Conservation (phyloP, 1,284 basidiomycete genomes). For the Laetiporus sulphureus region DNA sequence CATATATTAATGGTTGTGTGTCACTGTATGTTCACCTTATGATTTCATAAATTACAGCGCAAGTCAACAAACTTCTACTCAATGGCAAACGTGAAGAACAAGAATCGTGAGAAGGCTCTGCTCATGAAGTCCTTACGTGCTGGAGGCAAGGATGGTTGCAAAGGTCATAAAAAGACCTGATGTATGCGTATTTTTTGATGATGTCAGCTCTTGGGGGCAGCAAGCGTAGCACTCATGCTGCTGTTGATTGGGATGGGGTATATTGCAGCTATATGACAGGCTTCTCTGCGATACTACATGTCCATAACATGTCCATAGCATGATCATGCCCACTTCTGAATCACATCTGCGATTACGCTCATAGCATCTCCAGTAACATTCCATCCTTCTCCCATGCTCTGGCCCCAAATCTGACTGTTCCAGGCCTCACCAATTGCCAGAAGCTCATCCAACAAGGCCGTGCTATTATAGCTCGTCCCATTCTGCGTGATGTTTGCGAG, state of each 20-base stretch:
- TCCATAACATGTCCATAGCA: no score
- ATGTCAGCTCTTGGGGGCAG: no score
- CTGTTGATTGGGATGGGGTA: no score
- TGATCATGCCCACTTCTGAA: constrained; percentile 16
- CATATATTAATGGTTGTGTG: no score
- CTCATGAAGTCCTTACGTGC: constrained; percentile 35
- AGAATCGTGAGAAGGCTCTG: constrained; percentile 59
- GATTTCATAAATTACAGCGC: constrained; percentile 42
- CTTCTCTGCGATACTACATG: no score
- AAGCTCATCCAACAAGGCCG: constrained; percentile 20
- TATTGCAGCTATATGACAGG: no score
- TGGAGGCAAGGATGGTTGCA: constrained; percentile 14
- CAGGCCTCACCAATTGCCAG: constrained; percentile 29
- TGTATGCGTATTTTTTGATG: no score
- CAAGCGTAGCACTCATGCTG: no score
- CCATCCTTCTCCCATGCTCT: constrained; percentile 17
- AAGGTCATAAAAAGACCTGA: constrained; percentile 11
- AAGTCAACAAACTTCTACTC: constrained; percentile 92
- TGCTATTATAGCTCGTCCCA: constrained; percentile 25
- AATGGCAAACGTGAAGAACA: constrained; percentile 84
- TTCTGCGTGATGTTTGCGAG: constrained; percentile 23
- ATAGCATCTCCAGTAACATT: constrained; percentile 21
- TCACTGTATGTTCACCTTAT: constrained; percentile 1
- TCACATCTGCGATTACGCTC: constrained; percentile 17
- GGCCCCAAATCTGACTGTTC: constrained; percentile 23